Conservation (phyloP, 306 rosid genomes). For the Corylus americana region DNA sequence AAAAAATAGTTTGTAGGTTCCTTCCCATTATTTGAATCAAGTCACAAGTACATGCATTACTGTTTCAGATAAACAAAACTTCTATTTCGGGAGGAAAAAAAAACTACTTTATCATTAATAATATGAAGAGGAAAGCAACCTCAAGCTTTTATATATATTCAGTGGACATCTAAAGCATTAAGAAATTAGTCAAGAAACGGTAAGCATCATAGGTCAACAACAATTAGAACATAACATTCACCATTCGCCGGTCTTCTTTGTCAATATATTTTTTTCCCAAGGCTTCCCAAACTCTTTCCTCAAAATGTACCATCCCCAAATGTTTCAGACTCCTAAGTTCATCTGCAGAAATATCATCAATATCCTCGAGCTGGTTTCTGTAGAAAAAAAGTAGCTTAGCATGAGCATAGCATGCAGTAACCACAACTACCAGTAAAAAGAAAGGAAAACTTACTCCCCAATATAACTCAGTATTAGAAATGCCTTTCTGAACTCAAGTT, state of each 20-base stretch:
- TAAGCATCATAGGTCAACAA: background rate
- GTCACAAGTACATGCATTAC: background rate
- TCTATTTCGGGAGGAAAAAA: background rate
- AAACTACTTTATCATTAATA: background rate
- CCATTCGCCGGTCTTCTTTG: constrained; percentile 46
- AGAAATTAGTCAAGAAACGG: background rate
- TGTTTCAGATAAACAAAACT: background rate
- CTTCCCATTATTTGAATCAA: background rate
- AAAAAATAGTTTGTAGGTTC: background rate
- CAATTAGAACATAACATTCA: constrained; percentile 32
- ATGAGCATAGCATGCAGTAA: background rate
- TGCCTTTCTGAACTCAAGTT: too few species aligned
- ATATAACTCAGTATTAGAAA: too few species aligned
- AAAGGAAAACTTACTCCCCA: too few species aligned
- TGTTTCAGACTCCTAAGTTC: constrained; percentile 40
- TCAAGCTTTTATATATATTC: background rate
- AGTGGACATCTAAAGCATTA: background rate
- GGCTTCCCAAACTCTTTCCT: constrained; percentile 47
- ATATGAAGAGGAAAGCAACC: background rate
- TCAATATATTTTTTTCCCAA: constrained; percentile 25
- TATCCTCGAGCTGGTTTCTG: constrained; percentile 32
- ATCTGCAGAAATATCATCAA: constrained; percentile 29
- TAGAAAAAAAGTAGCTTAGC: background rate
- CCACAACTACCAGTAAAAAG: background rate
- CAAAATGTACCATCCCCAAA: constrained; percentile 48